Evolutionary conservation across 345 rosid species (phyloP), one percentile per base, ranked within the genome.

Genomic region (Acer campestre): DNA sequence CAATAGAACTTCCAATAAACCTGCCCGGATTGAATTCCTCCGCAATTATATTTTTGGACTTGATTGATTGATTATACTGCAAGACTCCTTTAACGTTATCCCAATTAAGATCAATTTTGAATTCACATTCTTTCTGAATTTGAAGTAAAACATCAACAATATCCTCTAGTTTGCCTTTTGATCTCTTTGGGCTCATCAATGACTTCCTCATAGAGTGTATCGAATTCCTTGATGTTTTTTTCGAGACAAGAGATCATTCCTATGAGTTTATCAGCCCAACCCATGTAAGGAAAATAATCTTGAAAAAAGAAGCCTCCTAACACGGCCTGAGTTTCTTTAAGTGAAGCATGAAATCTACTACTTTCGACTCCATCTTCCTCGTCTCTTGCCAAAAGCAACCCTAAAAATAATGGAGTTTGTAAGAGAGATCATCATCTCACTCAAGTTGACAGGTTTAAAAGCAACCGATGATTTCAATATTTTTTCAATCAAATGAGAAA

Each of bases 51-150:
- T 3, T 31, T 31, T 31, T 31, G 35, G 35, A 31, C 35, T 31
- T 31, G 35, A 31, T 31, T 31, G 35, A 31, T 31, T n/a, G n/a
- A n/a, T 31, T 5, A 31, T 61, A 90, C 94, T 83, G 82, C 84
- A 68, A 92, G 86, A 89, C 31, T 42, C 84, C 91, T 84, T 91
- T 88, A 85, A 89, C 80, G 71, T 85, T 86, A 63, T 86, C 88
- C 18, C 44, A 40, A 3, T 83, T 84, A 49, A 89, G 79, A 40
- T 86, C 63, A 55, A 62, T 27, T 65, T 64, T 53, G 49, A 68
- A 38, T 7, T 67, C 71, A 55, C 78, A 78, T 62, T 83, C 74
- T 77, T 74, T 81, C 56, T 67, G 58, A 29, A 82, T 20, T 70
- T 79, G 58, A 44, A 89, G 80, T 69, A 88, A 80, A 31, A 86